Conservation (phyloP, 495 filamentous ascomycete genomes). For the Aspergillus diversus region DNA sequence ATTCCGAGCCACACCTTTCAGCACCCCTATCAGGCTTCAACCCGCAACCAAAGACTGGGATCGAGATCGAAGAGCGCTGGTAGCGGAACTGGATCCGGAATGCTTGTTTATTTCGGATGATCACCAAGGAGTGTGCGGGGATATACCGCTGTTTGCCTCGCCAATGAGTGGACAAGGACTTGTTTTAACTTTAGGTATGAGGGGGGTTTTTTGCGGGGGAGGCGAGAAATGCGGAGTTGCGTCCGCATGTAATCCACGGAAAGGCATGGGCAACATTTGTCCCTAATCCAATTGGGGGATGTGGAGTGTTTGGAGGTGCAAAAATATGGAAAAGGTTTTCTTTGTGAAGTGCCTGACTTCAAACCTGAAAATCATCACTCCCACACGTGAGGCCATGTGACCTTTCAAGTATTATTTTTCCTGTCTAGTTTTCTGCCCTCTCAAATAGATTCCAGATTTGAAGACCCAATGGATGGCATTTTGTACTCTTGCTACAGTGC, state of each 20-base stretch:
- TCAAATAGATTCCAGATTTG: no score
- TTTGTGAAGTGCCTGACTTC: no score
- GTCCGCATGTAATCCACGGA: not conserved
- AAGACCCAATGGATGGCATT: no score
- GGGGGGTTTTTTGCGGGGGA: constrained; percentile 7
- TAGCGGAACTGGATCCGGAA: constrained; percentile 16
- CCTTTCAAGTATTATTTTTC: no score
- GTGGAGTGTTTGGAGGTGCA: not conserved
- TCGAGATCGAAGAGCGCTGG: not conserved
- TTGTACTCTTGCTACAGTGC: no score
- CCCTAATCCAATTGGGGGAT: not conserved
- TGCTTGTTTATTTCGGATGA: constrained; percentile 6
- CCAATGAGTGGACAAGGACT: not conserved
- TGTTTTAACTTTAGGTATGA: not conserved
- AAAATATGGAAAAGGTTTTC: not conserved
- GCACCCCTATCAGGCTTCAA: constrained; percentile 4
- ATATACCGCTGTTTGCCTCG: not conserved
- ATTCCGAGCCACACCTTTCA: constrained; percentile 10
- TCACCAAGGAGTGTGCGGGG: not conserved
- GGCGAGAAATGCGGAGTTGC: constrained; percentile 9
- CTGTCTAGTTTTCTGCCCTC: no score
- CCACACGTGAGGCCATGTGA: no score
- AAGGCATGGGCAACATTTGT: not conserved
- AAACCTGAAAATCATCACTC: no score
- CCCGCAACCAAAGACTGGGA: not conserved